A percentile compares a stretch with the other conserved stretches of the same genome.
These are phyloP conservation scores for Entomortierella lignicola DNA, from an alignment of 192 early-diverging fungal genomes.

Conservation along the genomic window DNA sequence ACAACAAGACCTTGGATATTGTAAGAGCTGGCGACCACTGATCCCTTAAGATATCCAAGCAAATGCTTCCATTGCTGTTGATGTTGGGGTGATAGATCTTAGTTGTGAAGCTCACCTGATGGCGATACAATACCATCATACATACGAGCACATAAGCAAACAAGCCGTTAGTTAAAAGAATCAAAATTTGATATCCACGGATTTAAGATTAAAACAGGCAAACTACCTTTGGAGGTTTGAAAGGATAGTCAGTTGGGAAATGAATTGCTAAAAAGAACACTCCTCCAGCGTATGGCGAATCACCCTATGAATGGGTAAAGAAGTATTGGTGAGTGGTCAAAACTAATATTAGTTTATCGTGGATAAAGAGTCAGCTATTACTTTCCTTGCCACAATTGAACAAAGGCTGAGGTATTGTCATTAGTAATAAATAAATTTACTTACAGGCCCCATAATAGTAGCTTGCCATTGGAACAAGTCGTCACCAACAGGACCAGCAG, in stretches of 20 bases:
- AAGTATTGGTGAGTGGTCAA: constrained; percentile 2
- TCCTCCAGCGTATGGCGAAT: constrained; percentile 93
- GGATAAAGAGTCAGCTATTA: background rate
- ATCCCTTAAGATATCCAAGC: constrained; percentile 97
- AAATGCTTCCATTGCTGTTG: constrained; percentile 98
- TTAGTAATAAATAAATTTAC: constrained; percentile 34
- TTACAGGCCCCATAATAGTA: constrained; percentile 97
- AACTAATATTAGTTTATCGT: background rate
- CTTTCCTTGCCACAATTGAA: background rate
- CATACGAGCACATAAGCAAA: background rate
- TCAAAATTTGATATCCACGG: background rate
- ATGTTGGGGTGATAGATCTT: constrained; percentile 99
- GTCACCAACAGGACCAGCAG: constrained; percentile 94
- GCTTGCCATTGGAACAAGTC: constrained; percentile 97
- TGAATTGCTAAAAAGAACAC: constrained; percentile 98
- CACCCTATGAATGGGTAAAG: constrained; percentile 62
- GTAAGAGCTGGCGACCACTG: constrained; percentile 99
- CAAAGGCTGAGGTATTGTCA: background rate
- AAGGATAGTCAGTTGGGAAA: constrained; percentile 98
- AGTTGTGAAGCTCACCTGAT: constrained; percentile 92
- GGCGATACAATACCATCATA: background rate
- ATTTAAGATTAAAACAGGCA: background rate
- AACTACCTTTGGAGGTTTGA: constrained; percentile 95
- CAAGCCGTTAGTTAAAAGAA: background rate
- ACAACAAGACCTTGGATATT: constrained; percentile 97